Percentiles rank a stretch among this genome's conserved stretches.
Evolutionary conservation across 163 green algal genomes (phyloP).

Genomic region (Chlamydomonas reinhardtii): DNA sequence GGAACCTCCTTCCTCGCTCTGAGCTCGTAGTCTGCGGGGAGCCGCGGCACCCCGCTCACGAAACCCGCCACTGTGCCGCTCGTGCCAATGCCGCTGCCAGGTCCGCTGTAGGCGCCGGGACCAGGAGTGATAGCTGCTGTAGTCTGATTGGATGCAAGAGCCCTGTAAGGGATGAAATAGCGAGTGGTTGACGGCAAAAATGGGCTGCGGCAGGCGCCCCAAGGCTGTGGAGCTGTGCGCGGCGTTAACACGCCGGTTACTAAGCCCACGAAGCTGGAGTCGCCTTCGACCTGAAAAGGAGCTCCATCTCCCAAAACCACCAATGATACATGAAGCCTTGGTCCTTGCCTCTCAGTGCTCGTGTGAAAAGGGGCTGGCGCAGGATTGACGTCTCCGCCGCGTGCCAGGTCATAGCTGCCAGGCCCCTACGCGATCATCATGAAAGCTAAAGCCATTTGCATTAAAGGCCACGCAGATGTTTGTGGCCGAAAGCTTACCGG

Average conservation of each 20-base stretch:
- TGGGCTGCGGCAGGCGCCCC: too few species aligned
- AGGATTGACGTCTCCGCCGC: neutral
- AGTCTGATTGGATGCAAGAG: slow-evolving; percentile 1
- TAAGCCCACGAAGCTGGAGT: too few species aligned
- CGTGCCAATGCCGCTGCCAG: neutral
- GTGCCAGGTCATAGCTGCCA: slow-evolving; percentile 12
- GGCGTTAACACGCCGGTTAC: too few species aligned
- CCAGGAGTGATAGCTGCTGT: slow-evolving; percentile 36
- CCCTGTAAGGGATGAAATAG: neutral
- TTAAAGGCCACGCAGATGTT: too few species aligned
- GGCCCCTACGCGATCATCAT: too few species aligned
- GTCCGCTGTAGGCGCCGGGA: slow-evolving; percentile 14
- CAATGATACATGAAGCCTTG: too few species aligned
- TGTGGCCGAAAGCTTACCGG: slow-evolving; percentile 9
- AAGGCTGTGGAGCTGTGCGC: too few species aligned
- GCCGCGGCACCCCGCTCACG: slow-evolving; percentile 36
- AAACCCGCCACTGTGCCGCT: slow-evolving; percentile 1
- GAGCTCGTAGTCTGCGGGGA: slow-evolving; percentile 1
- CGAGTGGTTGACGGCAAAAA: neutral
- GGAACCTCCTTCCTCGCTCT: neutral
- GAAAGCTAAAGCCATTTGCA: too few species aligned
- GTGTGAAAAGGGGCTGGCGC: slow-evolving; percentile 40
- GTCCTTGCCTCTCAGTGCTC: neutral
- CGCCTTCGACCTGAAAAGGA: too few species aligned
- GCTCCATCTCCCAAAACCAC: too few species aligned